Conservation (phyloP, 2,329 filamentous ascomycete genomes). For the Beauveria caledonica region DNA sequence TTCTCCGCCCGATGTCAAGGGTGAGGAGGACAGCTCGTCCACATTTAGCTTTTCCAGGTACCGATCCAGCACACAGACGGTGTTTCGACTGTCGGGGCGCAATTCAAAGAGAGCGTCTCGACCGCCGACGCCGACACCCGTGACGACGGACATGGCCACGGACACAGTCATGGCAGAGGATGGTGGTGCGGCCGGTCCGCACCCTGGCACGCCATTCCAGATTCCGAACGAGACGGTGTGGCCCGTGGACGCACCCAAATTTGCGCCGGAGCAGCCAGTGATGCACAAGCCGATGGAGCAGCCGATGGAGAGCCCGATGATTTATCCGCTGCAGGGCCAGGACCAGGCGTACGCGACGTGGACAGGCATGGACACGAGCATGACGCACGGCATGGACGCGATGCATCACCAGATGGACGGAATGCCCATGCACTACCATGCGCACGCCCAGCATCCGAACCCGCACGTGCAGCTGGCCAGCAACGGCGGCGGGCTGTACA, state of each 20-base stretch:
- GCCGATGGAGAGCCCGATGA: slow-evolving; percentile 12
- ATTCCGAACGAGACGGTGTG: slow-evolving; percentile 31
- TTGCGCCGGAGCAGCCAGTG: slow-evolving; percentile 26
- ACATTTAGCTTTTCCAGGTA: slow-evolving; percentile 21
- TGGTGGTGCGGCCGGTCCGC: slow-evolving; percentile 24
- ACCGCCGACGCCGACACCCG: slow-evolving; percentile 25
- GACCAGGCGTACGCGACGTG: slow-evolving; percentile 8
- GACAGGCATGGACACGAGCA: slow-evolving; percentile 6
- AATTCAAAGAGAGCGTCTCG: slow-evolving; percentile 29
- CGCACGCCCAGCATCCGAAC: slow-evolving; percentile 2
- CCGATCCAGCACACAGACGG: slow-evolving; percentile 22
- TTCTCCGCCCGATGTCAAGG: slow-evolving; percentile 18
- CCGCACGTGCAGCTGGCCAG: background rate
- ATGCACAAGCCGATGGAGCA: slow-evolving; percentile 24
- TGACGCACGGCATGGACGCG: slow-evolving; percentile 3
- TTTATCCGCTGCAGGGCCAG: slow-evolving; percentile 11
- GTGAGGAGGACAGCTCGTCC: slow-evolving; percentile 22
- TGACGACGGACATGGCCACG: slow-evolving; percentile 17
- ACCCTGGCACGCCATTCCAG: slow-evolving; percentile 33
- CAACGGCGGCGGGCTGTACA: slow-evolving; percentile 8
- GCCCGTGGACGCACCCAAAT: slow-evolving; percentile 29
- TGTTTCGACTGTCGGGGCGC: slow-evolving; percentile 25
- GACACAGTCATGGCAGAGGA: slow-evolving; percentile 28
- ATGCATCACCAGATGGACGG: slow-evolving; percentile 8
- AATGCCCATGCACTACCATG: slow-evolving; percentile 11